Base-by-base conservation (phyloP, 148 eudicot genomes). In the Arbutus unedo region DNA sequence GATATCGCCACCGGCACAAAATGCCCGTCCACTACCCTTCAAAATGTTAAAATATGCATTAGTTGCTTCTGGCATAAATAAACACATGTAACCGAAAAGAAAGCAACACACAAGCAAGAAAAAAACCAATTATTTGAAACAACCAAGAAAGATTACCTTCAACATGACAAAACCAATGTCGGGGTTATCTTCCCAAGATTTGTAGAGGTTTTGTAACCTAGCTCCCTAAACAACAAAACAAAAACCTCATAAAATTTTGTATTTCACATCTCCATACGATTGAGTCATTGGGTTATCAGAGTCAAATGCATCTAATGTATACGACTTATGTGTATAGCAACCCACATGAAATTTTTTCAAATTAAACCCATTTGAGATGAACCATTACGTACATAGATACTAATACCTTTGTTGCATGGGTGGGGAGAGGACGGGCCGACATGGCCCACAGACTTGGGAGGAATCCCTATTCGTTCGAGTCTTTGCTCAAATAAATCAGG, bases 21-120 rank as follows among this genome's bases (percentile, higher is more conserved):
- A 95, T 64, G 98, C 95, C 89, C 94, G 92, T 88, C 93, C 96
- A 71, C 94, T 91, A 62, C 98, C 98, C 98, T 95, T 89, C 82
- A 89, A 79, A 85, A 73, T 74, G 81, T 16, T 3, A 73, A 81
- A 87, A 81, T 59, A 84, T n/a, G 15, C 3, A 21, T 76, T 55
- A 81, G 82, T 71, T 82, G 79, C 79, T 77, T 66, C 68, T 70
- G 45, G 38, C 54, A 56, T 55, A 72, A 14, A n/a, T 81, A 56
- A 18, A 5, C 16, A 79, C 44, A 64, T 68, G 43, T 25, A 54
- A 80, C 41, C 48, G 47, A 31, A 70, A 44, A 13, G 75, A 55
- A 64, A 31, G n/a, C n/a, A 45, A 62, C 19, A 21, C 53, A 60
- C 25, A 64, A 79, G 50, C 6, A 5, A 5, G 7, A 64, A 66